Percentiles rank a stretch among this genome's conserved stretches.
Conservation (phyloP, 2,329 filamentous ascomycete genomes). For the Cordyceps tenuipes region DNA sequence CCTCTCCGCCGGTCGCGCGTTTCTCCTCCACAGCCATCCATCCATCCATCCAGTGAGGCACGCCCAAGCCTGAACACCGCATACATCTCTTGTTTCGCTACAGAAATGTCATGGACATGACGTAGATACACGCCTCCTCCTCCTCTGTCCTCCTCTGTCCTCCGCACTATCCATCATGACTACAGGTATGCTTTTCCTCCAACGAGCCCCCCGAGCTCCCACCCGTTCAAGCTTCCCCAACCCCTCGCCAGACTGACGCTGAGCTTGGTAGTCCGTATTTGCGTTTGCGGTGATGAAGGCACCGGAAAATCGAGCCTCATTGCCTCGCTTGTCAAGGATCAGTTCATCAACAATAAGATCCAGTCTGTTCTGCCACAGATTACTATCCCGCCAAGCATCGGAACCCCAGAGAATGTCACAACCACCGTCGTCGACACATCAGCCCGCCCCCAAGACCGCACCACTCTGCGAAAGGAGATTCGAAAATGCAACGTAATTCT, state of each 20-base stretch:
- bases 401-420: slow-evolving; percentile 91
- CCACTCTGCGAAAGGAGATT: slow-evolving; percentile 84
- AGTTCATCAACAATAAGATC: slow-evolving; percentile 93
- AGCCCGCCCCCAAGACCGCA: slow-evolving; percentile 85
- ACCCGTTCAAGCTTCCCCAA: background rate
- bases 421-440: slow-evolving; percentile 98
- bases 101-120: slow-evolving; percentile 4
- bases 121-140: background rate
- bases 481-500: slow-evolving; percentile 95
- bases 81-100: background rate
- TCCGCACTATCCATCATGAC: slow-evolving; percentile 17
- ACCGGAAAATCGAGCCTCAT: slow-evolving; percentile 93
- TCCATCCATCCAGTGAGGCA: background rate
- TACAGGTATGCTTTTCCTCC: slow-evolving; percentile 16
- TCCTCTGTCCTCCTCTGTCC: background rate
- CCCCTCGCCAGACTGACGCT: background rate
- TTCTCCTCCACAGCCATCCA: slow-evolving; percentile 5
- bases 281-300: slow-evolving; percentile 92
- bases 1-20: slow-evolving; percentile 8
- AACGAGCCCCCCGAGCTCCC: background rate
- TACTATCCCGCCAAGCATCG: slow-evolving; percentile 85
- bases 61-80: background rate
- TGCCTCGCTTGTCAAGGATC: slow-evolving; percentile 91
- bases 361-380: slow-evolving; percentile 91
- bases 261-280: slow-evolving; percentile 66